Evolutionary conservation across 805 yeast species (phyloP).

Genomic region (Kuraishia ogatae): DNA sequence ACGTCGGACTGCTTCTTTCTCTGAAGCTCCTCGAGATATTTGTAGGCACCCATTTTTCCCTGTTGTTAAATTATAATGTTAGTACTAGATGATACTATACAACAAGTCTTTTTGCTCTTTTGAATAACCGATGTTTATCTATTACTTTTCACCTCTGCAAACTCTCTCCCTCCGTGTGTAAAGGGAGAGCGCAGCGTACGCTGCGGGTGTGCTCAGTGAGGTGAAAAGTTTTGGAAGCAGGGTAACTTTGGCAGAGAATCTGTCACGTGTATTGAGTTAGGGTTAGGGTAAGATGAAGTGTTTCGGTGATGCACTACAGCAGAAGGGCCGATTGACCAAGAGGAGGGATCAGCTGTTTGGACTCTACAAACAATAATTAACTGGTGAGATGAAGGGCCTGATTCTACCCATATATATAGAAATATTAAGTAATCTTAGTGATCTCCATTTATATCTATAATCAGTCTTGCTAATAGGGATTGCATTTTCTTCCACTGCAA

Average conservation of each 20-base stretch:
- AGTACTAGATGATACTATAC: background rate
- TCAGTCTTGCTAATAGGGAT: too few species aligned
- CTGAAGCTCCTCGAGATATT: conserved; percentile 97
- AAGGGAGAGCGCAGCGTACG: background rate
- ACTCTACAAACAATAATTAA: too few species aligned
- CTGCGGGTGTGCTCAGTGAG: background rate
- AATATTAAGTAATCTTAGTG: too few species aligned
- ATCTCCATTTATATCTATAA: too few species aligned
- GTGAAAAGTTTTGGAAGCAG: background rate
- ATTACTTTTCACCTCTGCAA: background rate
- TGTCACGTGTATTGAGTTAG: background rate
- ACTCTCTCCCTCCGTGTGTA: background rate
- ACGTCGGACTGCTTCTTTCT: conserved; percentile 99
- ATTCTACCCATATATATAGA: too few species aligned
- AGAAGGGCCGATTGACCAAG: too few species aligned
- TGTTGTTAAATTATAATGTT: background rate
- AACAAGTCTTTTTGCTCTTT: background rate
- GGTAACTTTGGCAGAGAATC: background rate
- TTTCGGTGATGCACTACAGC: background rate
- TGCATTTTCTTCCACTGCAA: too few species aligned
- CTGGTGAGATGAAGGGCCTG: too few species aligned
- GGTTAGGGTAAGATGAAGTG: background rate
- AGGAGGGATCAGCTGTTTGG: too few species aligned
- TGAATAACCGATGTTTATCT: background rate
- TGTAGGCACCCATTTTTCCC: conserved; percentile 95